Percentiles rank a stretch among this genome's conserved stretches.
Conservation (phyloP, 768 basidiomycete genomes). For the Calocybe gangraenosa region DNA sequence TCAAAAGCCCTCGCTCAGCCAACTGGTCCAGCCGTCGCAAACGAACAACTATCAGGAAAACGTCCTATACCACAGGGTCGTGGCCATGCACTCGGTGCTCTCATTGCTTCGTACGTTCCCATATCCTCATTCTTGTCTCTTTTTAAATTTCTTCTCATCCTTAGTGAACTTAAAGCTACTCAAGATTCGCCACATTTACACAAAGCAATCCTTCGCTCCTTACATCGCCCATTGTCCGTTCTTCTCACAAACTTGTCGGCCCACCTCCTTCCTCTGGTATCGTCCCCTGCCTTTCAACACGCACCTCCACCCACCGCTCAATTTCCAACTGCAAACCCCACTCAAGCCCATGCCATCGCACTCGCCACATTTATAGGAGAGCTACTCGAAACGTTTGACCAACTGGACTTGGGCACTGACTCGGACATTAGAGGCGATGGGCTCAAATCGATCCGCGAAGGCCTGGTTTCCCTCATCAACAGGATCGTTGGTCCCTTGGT, state of each 20-base stretch:
- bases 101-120: constrained; percentile 65
- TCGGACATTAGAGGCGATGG: constrained; percentile 63
- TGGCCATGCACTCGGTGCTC: constrained; percentile 58
- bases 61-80: constrained; percentile 73
- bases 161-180: constrained; percentile 66
- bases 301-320: constrained; percentile 48
- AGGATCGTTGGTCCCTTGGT: constrained; percentile 66
- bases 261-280: constrained; percentile 60
- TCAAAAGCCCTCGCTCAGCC: constrained; percentile 72
- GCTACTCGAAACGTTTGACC: constrained; percentile 66
- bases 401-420: constrained; percentile 58
- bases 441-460: constrained; percentile 64
- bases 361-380: constrained; percentile 71
- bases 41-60: constrained; percentile 60
- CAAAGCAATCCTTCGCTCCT: constrained; percentile 65
- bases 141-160: constrained; percentile 10
- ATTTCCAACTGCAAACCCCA: constrained; percentile 51
- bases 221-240: constrained; percentile 76
- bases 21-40: constrained; percentile 41
- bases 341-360: constrained; percentile 69
- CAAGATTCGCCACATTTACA: constrained; percentile 60
- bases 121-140: constrained; percentile 3
- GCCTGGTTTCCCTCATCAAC: constrained; percentile 62
- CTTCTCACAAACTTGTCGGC: constrained; percentile 66
- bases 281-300: constrained; percentile 57